phyloP scores from a whole-genome alignment of 177 flowering plant species.

The Vitis hybrid region DNA sequence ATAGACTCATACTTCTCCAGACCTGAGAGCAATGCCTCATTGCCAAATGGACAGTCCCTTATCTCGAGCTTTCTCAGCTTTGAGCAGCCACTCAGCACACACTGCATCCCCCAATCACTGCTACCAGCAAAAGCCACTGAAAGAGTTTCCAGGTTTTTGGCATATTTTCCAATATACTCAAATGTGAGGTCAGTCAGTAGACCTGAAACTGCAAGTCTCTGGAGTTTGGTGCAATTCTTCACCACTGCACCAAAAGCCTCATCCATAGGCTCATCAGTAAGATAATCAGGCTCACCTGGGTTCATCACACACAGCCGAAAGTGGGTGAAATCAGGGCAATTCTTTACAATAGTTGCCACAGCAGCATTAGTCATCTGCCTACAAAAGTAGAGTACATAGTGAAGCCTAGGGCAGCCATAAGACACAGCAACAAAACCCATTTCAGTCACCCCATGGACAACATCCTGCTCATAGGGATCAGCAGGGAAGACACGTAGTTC shows the following conservation, averaged over 20 bases:
- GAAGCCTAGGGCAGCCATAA: conserved; percentile 56
- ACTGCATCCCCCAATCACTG: conserved; percentile 56
- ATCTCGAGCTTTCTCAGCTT: conserved; percentile 67
- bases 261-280: conserved; percentile 63
- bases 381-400: conserved; percentile 66
- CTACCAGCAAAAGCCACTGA: conserved; percentile 75
- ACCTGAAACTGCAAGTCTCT: conserved; percentile 68
- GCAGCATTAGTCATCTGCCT: conserved; percentile 71
- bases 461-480: conserved; percentile 43
- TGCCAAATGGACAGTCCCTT: conserved; percentile 70
- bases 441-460: conserved; percentile 50
- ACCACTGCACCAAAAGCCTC: conserved; percentile 68
- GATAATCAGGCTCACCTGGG: conserved; percentile 54
- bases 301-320: conserved; percentile 73
- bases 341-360: conserved; percentile 48
- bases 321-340: conserved; percentile 64
- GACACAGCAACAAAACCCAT: conserved; percentile 63
- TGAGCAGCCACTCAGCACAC: conserved; percentile 57
- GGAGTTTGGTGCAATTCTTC: conserved; percentile 57
- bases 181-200: conserved; percentile 59
- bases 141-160: conserved; percentile 55
- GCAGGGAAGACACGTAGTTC: conserved; percentile 73
- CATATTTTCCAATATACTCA: conserved; percentile 64
- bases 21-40: conserved; percentile 60
- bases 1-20: conserved; percentile 58